phyloP scores from a whole-genome alignment of 768 basidiomycete genomes.

The Terana coerulea region DNA sequence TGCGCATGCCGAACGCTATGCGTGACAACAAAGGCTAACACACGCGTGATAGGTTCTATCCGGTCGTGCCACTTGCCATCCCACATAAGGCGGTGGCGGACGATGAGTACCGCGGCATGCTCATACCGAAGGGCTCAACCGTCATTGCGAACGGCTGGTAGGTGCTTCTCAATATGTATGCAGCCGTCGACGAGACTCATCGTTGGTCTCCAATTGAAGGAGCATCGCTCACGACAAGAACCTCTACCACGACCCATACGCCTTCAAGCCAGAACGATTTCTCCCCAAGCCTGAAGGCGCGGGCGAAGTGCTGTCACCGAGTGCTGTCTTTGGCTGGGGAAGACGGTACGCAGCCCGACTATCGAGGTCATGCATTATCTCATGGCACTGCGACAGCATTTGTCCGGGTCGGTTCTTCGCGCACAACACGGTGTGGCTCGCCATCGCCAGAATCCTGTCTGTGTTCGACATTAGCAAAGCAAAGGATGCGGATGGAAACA shows the following conservation, averaged over 20 bases:
- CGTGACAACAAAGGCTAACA: too few relatives aligned
- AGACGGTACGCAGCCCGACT: constrained; percentile 10
- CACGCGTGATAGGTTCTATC: constrained; percentile 4
- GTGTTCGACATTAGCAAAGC: constrained; percentile 12
- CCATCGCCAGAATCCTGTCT: constrained; percentile 17
- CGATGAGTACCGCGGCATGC: constrained; percentile 26
- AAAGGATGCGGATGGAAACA: not conserved
- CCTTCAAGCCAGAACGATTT: constrained; percentile 21
- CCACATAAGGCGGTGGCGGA: constrained; percentile 34
- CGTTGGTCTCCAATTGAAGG: not conserved
- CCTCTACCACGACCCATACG: constrained; percentile 26
- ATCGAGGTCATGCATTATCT: not conserved
- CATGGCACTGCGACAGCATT: constrained; percentile 1
- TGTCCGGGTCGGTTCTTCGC: constrained; percentile 26
- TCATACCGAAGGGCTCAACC: constrained; percentile 25
- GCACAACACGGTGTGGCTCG: constrained; percentile 18
- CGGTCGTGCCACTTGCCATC: constrained; percentile 28
- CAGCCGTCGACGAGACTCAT: too few relatives aligned
- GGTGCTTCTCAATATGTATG: constrained; percentile 19
- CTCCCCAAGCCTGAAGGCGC: constrained; percentile 2
- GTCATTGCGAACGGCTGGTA: constrained; percentile 37
- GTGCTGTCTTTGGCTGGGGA: constrained; percentile 12
- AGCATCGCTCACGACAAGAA: constrained; percentile 23
- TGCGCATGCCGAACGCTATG: not conserved
- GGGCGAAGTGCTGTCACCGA: not conserved